Base-by-base conservation (phyloP, 768 basidiomycete genomes). In the Auriscalpium vulgare region DNA sequence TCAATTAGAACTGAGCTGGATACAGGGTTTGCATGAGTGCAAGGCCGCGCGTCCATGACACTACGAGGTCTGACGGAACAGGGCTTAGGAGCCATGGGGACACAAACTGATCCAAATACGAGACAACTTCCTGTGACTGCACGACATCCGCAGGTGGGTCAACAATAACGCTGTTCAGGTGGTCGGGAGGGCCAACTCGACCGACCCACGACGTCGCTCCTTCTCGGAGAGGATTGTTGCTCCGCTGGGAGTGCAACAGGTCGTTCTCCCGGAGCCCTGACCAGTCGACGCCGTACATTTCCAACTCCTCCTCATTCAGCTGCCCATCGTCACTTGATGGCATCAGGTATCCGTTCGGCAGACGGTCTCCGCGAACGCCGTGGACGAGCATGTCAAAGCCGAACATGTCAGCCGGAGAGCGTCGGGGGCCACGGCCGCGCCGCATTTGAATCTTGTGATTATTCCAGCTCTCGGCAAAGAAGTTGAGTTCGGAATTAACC, bases 391-490 rank as follows among this genome's bases (percentile, higher is more conserved):
- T 59, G 43, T 61, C 65, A 57, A 66, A 66, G 13, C 47, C 47
- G 21, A 55, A 66, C 59, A 66, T 64, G 29, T 66, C 66, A 8
- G 36, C 29, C 8, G 65, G 65, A 10, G 48, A 52, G 10, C 60
- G 54, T 55, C 66, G 63, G 17, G 59, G 63, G 4, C 61, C 62
- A 29, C 29, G 29, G 29, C 29, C 50, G 13, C 49, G 37, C 8
- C 54, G 38, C 10, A 56, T 57, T 19, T 57, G 37, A 2, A 66
- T 34, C 8, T 37, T n/a, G 40, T 67, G 66, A 17, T 59, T 14
- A 38, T 67, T 67, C 66, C 66, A 68, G 16, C 43, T 43, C 16
- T 59, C 55, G 4, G 55, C 58, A 16, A 51, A 66, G 21, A 50
- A 35, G 2, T 10, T 10, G 1, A 50, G 23, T 6, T 67, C 54